Percentiles rank a stretch among this genome's conserved stretches.
phyloP scores from a whole-genome alignment of 1,284 basidiomycete species.

The Fomitopsis palustris region DNA sequence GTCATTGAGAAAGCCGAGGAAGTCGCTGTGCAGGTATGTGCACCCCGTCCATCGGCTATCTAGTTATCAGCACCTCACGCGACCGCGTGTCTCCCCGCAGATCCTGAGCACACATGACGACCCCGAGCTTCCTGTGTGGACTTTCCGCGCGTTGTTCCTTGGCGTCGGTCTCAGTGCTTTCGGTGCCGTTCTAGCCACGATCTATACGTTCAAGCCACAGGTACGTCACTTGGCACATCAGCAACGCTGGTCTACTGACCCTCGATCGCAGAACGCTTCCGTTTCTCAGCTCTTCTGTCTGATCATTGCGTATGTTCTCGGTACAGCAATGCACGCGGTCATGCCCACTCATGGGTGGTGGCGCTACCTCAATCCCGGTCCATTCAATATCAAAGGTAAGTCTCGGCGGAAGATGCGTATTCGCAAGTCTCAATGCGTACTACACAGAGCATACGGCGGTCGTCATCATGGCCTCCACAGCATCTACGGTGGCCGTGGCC shows the following conservation, averaged over 20 bases:
- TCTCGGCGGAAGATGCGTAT: slow-evolving; percentile 16
- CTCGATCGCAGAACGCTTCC: slow-evolving; percentile 41
- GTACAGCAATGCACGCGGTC: slow-evolving; percentile 44
- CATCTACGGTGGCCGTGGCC: slow-evolving; percentile 59
- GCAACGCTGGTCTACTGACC: neutral
- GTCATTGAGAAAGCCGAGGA: slow-evolving; percentile 43
- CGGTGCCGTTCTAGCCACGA: slow-evolving; percentile 52
- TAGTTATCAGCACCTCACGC: neutral
- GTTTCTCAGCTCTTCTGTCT: slow-evolving; percentile 53
- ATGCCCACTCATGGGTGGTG: slow-evolving; percentile 47
- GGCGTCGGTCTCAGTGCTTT: slow-evolving; percentile 60
- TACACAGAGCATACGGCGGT: slow-evolving; percentile 55
- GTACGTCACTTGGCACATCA: slow-evolving; percentile 1
- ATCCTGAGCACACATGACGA: slow-evolving; percentile 55
- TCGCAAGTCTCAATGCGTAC: neutral
- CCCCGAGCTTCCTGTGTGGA: slow-evolving; percentile 52
- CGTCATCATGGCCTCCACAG: slow-evolving; percentile 66
- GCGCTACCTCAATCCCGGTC: slow-evolving; percentile 57
- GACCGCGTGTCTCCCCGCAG: slow-evolving; percentile 14
- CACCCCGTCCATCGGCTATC: neutral
- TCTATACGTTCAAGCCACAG: slow-evolving; percentile 63
- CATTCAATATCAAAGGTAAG: slow-evolving; percentile 51
- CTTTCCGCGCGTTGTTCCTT: slow-evolving; percentile 55
- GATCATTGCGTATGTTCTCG: slow-evolving; percentile 61
- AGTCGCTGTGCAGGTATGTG: slow-evolving; percentile 39